Base-by-base conservation (phyloP, 345 rosid species). In the Heritiera fomes region DNA sequence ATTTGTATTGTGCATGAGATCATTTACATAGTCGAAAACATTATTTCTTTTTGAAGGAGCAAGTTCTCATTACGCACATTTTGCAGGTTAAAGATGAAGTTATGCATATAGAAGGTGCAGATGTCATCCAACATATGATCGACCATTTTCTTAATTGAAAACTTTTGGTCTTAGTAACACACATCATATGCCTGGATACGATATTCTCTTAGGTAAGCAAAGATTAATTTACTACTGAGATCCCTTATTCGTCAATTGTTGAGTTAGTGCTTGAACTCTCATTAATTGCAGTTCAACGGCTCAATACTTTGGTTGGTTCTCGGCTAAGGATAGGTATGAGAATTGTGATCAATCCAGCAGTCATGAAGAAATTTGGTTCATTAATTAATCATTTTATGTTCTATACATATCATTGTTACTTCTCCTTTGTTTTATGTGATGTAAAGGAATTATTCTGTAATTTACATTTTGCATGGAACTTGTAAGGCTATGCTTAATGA, bases 301-400 rank as follows among this genome's bases (percentile, higher is more conserved):
- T 75, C 63, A 65, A 53, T 41, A 65, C 45, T 53, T 50, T 8
- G 43, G 18, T 49, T 18, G 60, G 11, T 41, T 58, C 3, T 73
- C 40, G 8, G 52, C 9, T 8, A 8, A 63, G 3, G 14, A 60
- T 66, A 69, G 11, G 18, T 32, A 23, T 59, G 52, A 30, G 49
- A 75, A 67, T 8, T 45, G 50, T 8, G 49, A 46, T 61, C 17
- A 73, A 18, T 55, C 34, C 63, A 13, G 18, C 81, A 38, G 58
- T 68, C 2, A 40, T 32, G 45, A 43, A 43, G 45, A 43, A 58
- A 64, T 76, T 81, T 76, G 72, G 58, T 78, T 75, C 59, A 58
- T 81, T 87, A 76, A 7, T 80, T 58, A 28, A 47, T 62, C 49
- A 11, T 73, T 7, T 38, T 15, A 71, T 52, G 75, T 50, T 71